phyloP scores from a whole-genome alignment of 1,284 basidiomycete species.

The Puccinia horiana region DNA sequence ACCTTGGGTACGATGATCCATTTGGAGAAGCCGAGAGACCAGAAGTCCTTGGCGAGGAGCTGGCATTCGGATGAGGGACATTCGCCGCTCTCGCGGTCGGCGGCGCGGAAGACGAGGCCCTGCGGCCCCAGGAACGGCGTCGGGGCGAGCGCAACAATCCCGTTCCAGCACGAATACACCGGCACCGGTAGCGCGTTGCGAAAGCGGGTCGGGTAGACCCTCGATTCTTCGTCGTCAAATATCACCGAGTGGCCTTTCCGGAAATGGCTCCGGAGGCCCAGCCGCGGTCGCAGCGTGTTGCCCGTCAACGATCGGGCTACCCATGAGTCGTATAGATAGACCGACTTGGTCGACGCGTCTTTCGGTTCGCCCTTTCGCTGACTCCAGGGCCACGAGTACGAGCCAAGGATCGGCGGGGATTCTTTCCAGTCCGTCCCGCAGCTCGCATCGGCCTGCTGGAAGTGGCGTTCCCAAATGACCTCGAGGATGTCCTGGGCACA shows the following conservation, averaged over 20 bases:
- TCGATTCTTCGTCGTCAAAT: background rate
- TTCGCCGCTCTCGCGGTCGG: background rate
- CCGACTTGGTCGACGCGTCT: background rate
- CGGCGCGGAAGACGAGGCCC: background rate
- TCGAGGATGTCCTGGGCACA: conserved; percentile 29
- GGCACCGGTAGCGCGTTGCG: background rate
- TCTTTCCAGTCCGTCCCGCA: conserved; percentile 31
- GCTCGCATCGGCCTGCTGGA: conserved; percentile 3
- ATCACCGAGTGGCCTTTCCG: background rate
- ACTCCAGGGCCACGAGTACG: background rate
- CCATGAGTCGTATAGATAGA: conserved; percentile 18
- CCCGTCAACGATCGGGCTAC: conserved; percentile 6
- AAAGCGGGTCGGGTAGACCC: background rate
- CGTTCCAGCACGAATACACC: conserved; percentile 28
- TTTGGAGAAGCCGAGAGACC: conserved; percentile 10
- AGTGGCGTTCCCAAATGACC: conserved; percentile 7
- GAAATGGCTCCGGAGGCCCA: background rate
- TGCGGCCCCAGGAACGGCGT: background rate
- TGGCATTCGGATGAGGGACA: conserved; percentile 24
- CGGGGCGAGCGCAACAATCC: background rate
- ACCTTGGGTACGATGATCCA: conserved; percentile 35
- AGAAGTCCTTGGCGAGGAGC: conserved; percentile 29
- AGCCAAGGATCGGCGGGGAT: background rate
- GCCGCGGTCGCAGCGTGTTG: background rate
- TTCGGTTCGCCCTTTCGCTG: too few species aligned